Base-by-base conservation (phyloP, 371 early-diverging fungal genomes). In the Saksenaea vasiformis region DNA sequence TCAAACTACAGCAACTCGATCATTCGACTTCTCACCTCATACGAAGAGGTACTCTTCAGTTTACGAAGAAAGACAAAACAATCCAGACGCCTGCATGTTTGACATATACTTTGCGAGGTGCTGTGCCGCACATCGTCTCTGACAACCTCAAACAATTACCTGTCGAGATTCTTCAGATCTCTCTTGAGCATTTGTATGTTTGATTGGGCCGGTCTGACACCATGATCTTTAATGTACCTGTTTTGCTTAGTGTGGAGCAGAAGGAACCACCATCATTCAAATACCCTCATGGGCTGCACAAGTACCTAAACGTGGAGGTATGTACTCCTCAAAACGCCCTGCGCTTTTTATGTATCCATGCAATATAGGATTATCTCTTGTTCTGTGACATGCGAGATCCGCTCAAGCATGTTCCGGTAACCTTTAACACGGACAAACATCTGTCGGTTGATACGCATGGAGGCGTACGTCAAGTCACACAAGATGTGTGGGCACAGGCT, bases 61-160 rank as follows among this genome's bases (percentile, higher is more conserved):
- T 89, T 26, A 65, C 66, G 0, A 67, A 66, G 24, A 76, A 74
- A 60, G 69, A 71, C 59, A 78, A 75, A 27, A 63, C 62, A 10
- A 66, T 83, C 2, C 72, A 88, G 62, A 93, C 93, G 15, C 93
- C 93, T 34, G 82, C 82, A 13, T 91, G 86, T 71, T 65, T 93
- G 58, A 82, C 86, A 56, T 88, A 90, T 70, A 89, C 90, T 8
- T 67, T 84, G 44, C 85, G 86, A 35, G 93, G 91, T 8, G 79
- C 90, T 5, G 89, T 90, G 13, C 91, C 91, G 35, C 93, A 93
- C 63, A 72, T 92, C 66, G 79, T 90, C 22, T 85, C 87, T 2
- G 91, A 93, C 43, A 87, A 82, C 38, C 58, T 86, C 39, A 70
- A 78, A 19, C 60, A 62, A 11, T 74, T 86, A 22, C 80, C 80